Base-by-base conservation (phyloP, 1,139 yeast genomes). In the Entelexis sorbosivorans region DNA sequence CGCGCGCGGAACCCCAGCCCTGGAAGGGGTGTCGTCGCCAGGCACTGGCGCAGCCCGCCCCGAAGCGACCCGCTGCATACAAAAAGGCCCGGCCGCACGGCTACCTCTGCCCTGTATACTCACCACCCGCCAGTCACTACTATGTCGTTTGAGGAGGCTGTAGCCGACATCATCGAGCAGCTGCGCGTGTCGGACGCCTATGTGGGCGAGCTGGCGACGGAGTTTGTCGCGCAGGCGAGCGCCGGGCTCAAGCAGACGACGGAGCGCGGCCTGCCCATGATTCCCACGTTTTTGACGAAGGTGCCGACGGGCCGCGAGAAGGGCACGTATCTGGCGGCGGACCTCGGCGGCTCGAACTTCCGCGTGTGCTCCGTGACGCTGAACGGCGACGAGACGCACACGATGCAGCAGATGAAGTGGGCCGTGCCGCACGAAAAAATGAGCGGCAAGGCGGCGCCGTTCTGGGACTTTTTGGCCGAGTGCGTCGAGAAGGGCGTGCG, bases 281-380 rank as follows among this genome's bases (percentile, higher is more conserved):
- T 87, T 59, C 95, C 95, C 34, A 76, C 94, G 1, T 87, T 68
- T 64, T 94, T 88, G 31, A 84, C 94, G 7, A 73, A 76, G 13
- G 74, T 86, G 51, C 96, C 97, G 24, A 74, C 75, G 40, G 97
- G 97, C 46, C 73, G 74, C 44, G 97, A 89, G 64, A 73, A 70
- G 49, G 96, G 96, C 22, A 70, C 82, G 47, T 77, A 72, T 56
- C 72, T 86, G 52, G 95, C 95, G 48, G 91, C 87, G 17, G 95
- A 85, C 64, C 73, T 86, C 50, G 95, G 95, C 58, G 95, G 95
- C 48, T 84, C 95, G 51, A 85, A 87, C 65, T 81, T 89, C 67
- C 74, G 96, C 62, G 95, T 88, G 35, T 87, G 96, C 64, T 86
- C 95, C 3, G 85, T 88, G 46, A 64, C 74, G 35, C 73, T 89